Percentiles rank a stretch among this genome's conserved stretches.
These are phyloP conservation scores for Zostera marina DNA, from an alignment of 116 monocot genomes.

Conservation along the genomic window DNA sequence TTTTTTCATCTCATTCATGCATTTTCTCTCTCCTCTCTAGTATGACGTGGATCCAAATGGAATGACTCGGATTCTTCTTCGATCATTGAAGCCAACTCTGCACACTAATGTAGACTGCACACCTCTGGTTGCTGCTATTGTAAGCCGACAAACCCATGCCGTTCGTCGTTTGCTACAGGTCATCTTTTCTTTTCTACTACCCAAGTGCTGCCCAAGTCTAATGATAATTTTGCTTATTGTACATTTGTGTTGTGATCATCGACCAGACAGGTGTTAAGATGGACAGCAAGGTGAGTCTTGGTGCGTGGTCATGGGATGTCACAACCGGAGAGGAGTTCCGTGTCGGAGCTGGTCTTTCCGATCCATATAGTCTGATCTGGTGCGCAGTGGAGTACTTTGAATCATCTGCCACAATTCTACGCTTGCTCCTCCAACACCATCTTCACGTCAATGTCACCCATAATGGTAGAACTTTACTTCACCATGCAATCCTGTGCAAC, in stretches of 20 bases:
- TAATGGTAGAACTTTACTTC: slow-evolving; percentile 57
- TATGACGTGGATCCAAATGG: slow-evolving; percentile 57
- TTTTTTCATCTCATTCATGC: background rate
- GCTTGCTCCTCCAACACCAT: slow-evolving; percentile 41
- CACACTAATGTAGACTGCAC: slow-evolving; percentile 74
- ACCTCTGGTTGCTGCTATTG: slow-evolving; percentile 55
- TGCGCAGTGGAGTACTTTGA: slow-evolving; percentile 91
- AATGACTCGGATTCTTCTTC: slow-evolving; percentile 48
- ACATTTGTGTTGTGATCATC: too few relatives aligned
- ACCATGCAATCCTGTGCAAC: slow-evolving; percentile 76
- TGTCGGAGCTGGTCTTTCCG: slow-evolving; percentile 80
- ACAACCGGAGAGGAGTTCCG: slow-evolving; percentile 73
- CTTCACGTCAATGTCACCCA: slow-evolving; percentile 22
- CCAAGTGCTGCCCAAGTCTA: too few relatives aligned
- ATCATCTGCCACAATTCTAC: slow-evolving; percentile 46
- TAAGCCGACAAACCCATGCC: slow-evolving; percentile 38
- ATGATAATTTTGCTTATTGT: too few relatives aligned
- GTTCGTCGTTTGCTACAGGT: slow-evolving; percentile 59
- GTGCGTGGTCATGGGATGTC: slow-evolving; percentile 93
- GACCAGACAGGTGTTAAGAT: slow-evolving; percentile 36
- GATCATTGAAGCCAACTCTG: slow-evolving; percentile 59
- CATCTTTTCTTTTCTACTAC: background rate
- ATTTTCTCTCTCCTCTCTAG: slow-evolving; percentile 13
- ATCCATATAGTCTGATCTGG: slow-evolving; percentile 60
- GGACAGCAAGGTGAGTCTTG: slow-evolving; percentile 46